A percentile compares a stretch with the other conserved stretches of the same genome.
Conservation (phyloP, 2,329 filamentous ascomycete species). For the Phoma sp. region DNA sequence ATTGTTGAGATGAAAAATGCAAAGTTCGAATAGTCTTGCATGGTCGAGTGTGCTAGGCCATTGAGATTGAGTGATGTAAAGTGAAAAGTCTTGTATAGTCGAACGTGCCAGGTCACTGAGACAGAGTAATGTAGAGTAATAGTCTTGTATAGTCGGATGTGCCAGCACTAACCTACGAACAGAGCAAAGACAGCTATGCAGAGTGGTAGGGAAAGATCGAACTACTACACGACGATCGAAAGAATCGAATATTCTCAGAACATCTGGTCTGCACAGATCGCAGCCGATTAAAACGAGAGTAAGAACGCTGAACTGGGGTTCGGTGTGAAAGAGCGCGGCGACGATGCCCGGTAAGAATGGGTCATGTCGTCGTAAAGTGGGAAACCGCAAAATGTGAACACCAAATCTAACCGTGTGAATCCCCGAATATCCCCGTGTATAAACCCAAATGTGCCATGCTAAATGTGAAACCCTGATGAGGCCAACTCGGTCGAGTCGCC, state of each 20-base stretch:
- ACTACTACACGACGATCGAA: conserved; percentile 30
- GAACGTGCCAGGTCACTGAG: not conserved
- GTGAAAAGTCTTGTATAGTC: too few species aligned
- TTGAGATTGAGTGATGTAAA: too few species aligned
- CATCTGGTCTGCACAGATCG: conserved; percentile 21
- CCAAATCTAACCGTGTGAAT: conserved; percentile 36
- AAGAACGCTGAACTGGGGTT: conserved; percentile 40
- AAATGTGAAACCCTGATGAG: conserved; percentile 27
- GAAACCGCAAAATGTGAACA: conserved; percentile 32
- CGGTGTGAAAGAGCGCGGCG: conserved; percentile 32
- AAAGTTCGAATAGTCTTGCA: not conserved
- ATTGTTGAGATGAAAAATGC: not conserved
- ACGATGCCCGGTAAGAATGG: conserved; percentile 36
- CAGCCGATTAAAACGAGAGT: conserved; percentile 50
- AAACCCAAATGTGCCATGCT: conserved; percentile 34
- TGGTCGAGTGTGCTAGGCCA: conserved; percentile 38
- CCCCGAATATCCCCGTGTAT: conserved; percentile 20
- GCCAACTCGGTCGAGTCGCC: conserved; percentile 18
- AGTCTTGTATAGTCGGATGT: conserved; percentile 36
- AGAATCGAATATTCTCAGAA: conserved; percentile 46
- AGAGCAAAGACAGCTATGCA: conserved; percentile 29
- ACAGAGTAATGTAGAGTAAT: conserved; percentile 3
- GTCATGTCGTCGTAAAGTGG: conserved; percentile 43
- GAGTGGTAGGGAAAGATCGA: conserved; percentile 24
- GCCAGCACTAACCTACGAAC: conserved; percentile 44